Evolutionary conservation across 2,329 filamentous ascomycete genomes (phyloP).

Genomic region (Trichoderma sp.): DNA sequence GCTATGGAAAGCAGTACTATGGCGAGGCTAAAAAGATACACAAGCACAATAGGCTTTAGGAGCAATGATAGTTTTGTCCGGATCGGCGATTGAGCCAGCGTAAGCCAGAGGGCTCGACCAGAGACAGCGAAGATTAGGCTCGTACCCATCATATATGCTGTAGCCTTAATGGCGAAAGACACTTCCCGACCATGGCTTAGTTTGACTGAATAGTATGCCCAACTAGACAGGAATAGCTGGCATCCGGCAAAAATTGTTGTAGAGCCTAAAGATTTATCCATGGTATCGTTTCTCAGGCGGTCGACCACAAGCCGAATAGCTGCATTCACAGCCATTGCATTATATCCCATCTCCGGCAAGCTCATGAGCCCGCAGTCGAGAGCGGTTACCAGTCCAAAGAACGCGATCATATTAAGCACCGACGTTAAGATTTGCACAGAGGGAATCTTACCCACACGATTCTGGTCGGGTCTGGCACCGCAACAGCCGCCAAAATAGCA

Average conservation of each 20-base stretch:
- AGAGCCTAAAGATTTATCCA: neutral
- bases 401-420: neutral
- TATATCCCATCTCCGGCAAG: neutral
- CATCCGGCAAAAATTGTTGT: neutral
- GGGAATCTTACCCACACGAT: neutral
- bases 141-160: neutral
- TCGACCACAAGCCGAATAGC: neutral
- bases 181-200: neutral
- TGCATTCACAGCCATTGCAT: neutral
- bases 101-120: neutral
- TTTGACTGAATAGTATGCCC: neutral
- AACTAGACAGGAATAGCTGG: neutral
- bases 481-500: neutral
- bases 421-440: neutral
- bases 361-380: neutral
- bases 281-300: neutral
- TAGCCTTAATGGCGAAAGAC: neutral
- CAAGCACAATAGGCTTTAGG: neutral
- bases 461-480: neutral
- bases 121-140: neutral
- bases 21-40: neutral
- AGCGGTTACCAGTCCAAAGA: neutral
- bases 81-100: neutral
- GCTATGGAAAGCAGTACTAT: neutral
- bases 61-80: neutral